Percentiles rank a stretch among this genome's conserved stretches.
phyloP scores from a whole-genome alignment of 1,284 basidiomycete genomes.

The Rhodotorula sp. region DNA sequence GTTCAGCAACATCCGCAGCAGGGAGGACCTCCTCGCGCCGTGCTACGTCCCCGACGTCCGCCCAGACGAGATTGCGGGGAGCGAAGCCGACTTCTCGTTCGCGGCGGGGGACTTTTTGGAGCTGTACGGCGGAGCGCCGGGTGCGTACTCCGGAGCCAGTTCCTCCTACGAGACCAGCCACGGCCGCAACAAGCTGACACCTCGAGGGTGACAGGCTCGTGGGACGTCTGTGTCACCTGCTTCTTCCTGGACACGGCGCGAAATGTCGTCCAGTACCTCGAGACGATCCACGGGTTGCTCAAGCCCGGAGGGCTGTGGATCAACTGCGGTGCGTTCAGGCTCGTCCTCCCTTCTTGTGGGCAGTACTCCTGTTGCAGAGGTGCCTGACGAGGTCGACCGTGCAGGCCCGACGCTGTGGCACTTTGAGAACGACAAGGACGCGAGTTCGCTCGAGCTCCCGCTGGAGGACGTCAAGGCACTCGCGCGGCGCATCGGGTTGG shows the following conservation, averaged over 20 bases:
- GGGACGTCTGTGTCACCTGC: slow-evolving; percentile 89
- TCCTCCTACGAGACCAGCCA: too few species aligned
- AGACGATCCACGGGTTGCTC: slow-evolving; percentile 75
- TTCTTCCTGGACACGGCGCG: slow-evolving; percentile 98
- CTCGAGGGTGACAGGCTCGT: slow-evolving; percentile 59
- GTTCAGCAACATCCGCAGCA: slow-evolving; percentile 73
- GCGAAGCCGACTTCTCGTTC: slow-evolving; percentile 66
- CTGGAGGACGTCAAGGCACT: slow-evolving; percentile 83
- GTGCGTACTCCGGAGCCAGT: slow-evolving; percentile 13
- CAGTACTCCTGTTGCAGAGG: not conserved
- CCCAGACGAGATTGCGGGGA: slow-evolving; percentile 66
- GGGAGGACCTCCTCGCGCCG: slow-evolving; percentile 64
- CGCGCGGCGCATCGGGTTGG: slow-evolving; percentile 76
- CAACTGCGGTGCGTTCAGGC: slow-evolving; percentile 65
- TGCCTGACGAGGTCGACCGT: slow-evolving; percentile 16
- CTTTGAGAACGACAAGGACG: slow-evolving; percentile 82
- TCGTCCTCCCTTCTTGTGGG: not conserved
- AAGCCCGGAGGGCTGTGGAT: slow-evolving; percentile 86
- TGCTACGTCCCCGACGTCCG: slow-evolving; percentile 79
- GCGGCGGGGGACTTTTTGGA: slow-evolving; percentile 94
- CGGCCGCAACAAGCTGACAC: not conserved
- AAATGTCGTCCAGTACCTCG: slow-evolving; percentile 86
- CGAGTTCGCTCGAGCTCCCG: slow-evolving; percentile 78
- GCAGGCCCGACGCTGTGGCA: slow-evolving; percentile 91
- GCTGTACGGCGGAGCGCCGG: slow-evolving; percentile 66